Evolutionary conservation across 306 rosid genomes (phyloP), one percentile per base, ranked within the genome.

Genomic region (cucumber (Cucumis sativus)): DNA sequence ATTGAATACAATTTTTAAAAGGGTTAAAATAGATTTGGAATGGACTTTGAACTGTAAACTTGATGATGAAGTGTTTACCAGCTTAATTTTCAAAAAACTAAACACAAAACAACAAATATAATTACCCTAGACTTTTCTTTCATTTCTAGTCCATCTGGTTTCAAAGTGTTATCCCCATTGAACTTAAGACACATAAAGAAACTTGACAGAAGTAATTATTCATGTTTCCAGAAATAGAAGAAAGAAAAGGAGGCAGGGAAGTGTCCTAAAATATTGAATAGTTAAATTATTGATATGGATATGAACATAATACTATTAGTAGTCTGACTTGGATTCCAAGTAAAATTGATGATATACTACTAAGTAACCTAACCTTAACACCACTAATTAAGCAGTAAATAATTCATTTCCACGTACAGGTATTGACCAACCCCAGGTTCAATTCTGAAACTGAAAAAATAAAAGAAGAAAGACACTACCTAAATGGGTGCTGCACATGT

Each of bases 401-500:
- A 71, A 71, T 71, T 71, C 41, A 47, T 47, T 71, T 71, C 8
- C 76, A 71, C 40, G 8, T 47, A 47, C 56, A 69, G 2, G 57
- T 45, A 69, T 47, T 69, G 33, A 21, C 74, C 74, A 68, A 68
- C 25, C 71, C 47, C 25, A 35, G n/a, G 75, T 43, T 69, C 20
- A 20, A 41, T 7, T n/a, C 35, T 18, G 9, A 69, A 62, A 30
- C 9, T 2, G 14, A 61, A 45, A 45, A 16, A 45, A 16, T 7
- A 67, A 11, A 21, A 69, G n/a, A n/a, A n/a, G 25, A 8, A 8
- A 14, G 33, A 25, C 43, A 6, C 47, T 43, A 41, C 72, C 62
- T 47, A 76, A 60, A 87, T 87, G 51, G 85, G 90, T 10, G 88
- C 90, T 45, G 90, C 60, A 80, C 90, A 87, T 54, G 90, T 86